These are phyloP conservation scores for Phytophthora colocasiae DNA, from an alignment of 352 stramenopile genomes.

Conservation along the genomic window DNA sequence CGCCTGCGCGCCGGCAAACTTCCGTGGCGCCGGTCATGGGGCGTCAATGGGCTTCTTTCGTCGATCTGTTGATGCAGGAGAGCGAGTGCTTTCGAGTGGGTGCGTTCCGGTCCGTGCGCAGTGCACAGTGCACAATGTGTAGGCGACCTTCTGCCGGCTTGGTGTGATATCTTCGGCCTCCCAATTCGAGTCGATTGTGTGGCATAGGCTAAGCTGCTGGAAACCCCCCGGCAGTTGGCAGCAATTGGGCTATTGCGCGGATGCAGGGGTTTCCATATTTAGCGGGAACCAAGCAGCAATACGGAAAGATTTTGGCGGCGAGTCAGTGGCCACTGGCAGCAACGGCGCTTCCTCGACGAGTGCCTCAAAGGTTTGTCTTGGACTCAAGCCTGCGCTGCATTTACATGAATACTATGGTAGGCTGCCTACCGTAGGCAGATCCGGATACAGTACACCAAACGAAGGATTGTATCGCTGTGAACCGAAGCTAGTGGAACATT, in stretches of 20 bases:
- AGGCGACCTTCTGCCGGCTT: not conserved
- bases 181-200: not conserved
- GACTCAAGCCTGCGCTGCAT: too few species aligned
- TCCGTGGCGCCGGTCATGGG: constrained; percentile 29
- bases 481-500: too few species aligned
- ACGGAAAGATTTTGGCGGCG: not conserved
- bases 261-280: constrained; percentile 18
- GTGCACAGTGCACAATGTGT: too few species aligned
- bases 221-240: constrained; percentile 27
- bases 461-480: too few species aligned
- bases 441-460: too few species aligned
- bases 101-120: constrained; percentile 28
- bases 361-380: not conserved
- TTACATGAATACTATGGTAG: too few species aligned
- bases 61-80: not conserved
- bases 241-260: constrained; percentile 7
- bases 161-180: constrained; percentile 25
- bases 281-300: constrained; percentile 18
- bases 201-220: constrained; percentile 19
- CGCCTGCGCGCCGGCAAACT: constrained; percentile 19
- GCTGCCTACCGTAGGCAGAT: too few species aligned
- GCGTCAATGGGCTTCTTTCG: not conserved
- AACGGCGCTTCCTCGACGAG: not conserved
- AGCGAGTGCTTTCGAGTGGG: constrained; percentile 1
- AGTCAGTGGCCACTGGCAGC: not conserved